phyloP scores from a whole-genome alignment of 1,284 basidiomycete genomes.

The Sutorius eximius region DNA sequence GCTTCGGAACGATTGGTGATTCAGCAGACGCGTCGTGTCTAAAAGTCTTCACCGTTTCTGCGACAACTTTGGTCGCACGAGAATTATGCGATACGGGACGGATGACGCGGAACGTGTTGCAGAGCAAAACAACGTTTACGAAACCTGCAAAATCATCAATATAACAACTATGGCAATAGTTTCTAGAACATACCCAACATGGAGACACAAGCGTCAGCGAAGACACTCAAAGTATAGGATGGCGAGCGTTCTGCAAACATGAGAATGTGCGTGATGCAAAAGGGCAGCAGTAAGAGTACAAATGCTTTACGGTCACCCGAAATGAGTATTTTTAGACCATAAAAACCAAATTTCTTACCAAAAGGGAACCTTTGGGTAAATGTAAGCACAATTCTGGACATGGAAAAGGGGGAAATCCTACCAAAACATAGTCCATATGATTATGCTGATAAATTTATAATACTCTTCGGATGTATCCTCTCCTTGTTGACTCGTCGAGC shows the following conservation, averaged over 20 bases:
- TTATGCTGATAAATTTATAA: constrained; percentile 55
- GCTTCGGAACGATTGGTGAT: constrained; percentile 15
- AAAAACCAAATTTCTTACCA: constrained; percentile 40
- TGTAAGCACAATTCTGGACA: constrained; percentile 8
- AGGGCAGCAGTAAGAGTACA: constrained; percentile 58
- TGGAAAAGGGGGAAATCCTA: constrained; percentile 34
- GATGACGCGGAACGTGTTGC: constrained; percentile 66
- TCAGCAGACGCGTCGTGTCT: constrained; percentile 22
- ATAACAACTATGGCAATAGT: neutral
- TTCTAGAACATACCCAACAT: constrained; percentile 49
- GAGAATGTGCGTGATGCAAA: constrained; percentile 53
- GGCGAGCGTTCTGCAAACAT: constrained; percentile 47
- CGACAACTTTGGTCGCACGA: constrained; percentile 3
- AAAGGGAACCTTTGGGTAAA: constrained; percentile 53
- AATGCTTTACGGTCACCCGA: constrained; percentile 44
- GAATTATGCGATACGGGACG: constrained; percentile 47
- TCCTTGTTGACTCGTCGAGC: constrained; percentile 46
- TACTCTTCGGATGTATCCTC: constrained; percentile 50
- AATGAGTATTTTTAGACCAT: neutral
- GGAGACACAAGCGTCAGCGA: constrained; percentile 54
- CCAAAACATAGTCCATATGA: constrained; percentile 70
- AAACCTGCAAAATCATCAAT: constrained; percentile 44
- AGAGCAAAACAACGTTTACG: constrained; percentile 62
- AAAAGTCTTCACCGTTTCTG: constrained; percentile 27
- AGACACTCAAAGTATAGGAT: constrained; percentile 45